These are phyloP conservation scores for Acanthochlamys bracteata DNA, from an alignment of 106 monocot species.

Conservation along the genomic window DNA sequence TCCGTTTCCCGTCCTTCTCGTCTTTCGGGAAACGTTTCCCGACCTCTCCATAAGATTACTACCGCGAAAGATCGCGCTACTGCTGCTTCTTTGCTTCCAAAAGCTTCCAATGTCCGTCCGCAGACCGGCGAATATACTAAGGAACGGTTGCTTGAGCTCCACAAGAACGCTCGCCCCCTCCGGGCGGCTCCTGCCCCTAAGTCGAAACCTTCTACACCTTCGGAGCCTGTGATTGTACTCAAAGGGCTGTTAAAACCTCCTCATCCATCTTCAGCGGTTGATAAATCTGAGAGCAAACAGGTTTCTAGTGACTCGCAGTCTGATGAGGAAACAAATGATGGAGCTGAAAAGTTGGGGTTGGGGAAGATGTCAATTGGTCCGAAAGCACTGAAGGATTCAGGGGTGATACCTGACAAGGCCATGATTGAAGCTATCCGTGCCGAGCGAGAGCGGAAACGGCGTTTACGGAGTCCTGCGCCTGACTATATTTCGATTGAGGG, in stretches of 20 bases:
- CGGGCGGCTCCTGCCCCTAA: slow-evolving; percentile 36
- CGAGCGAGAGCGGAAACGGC: slow-evolving; percentile 59
- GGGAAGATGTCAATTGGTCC: slow-evolving; percentile 30
- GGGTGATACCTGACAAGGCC: slow-evolving; percentile 60
- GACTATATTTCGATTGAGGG: slow-evolving; percentile 86
- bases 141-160: slow-evolving; percentile 81
- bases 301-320: slow-evolving; percentile 6
- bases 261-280: slow-evolving; percentile 5
- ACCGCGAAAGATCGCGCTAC: slow-evolving; percentile 45
- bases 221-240: slow-evolving; percentile 61
- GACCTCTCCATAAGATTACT: slow-evolving; percentile 40
- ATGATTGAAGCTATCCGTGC: slow-evolving; percentile 77
- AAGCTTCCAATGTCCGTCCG: slow-evolving; percentile 70
- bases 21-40: slow-evolving; percentile 5
- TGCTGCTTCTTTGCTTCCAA: slow-evolving; percentile 3
- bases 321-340: slow-evolving; percentile 5
- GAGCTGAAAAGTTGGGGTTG: slow-evolving; percentile 3
- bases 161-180: slow-evolving; percentile 90
- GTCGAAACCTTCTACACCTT: not conserved
- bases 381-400: slow-evolving; percentile 26
- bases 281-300: slow-evolving; percentile 5
- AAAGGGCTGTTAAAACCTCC: slow-evolving; percentile 75
- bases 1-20: slow-evolving; percentile 1
- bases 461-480: slow-evolving; percentile 34
- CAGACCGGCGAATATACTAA: slow-evolving; percentile 89